Evolutionary conservation across 257 asterid species (phyloP).

Genomic region (Ophiorrhiza pumila): DNA sequence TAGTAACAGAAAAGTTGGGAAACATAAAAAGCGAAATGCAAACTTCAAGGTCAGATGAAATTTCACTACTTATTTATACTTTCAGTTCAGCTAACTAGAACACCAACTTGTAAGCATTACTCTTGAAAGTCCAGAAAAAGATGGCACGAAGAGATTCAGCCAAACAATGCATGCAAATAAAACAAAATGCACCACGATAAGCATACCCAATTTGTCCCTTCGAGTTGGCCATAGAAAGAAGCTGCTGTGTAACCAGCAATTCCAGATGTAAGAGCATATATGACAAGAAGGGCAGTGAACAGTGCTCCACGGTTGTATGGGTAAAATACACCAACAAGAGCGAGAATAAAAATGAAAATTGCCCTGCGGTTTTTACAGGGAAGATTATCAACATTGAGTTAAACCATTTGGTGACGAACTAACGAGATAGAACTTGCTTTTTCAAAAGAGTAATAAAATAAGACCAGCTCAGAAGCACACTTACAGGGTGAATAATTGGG

Average conservation of each 20-base stretch:
- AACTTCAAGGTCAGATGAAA: background rate
- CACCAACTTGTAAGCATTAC: background rate
- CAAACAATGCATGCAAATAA: background rate
- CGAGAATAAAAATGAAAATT: slow-evolving; percentile 36
- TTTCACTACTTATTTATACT: background rate
- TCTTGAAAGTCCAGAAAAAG: background rate
- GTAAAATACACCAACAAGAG: slow-evolving; percentile 50
- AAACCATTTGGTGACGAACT: background rate
- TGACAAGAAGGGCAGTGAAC: slow-evolving; percentile 43
- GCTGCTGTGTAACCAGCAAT: slow-evolving; percentile 50
- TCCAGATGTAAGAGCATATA: slow-evolving; percentile 51
- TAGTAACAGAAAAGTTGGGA: background rate
- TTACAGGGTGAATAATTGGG: slow-evolving; percentile 53
- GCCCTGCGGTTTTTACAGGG: slow-evolving; percentile 27
- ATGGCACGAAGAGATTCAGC: background rate
- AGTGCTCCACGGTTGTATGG: slow-evolving; percentile 56
- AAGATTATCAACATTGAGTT: background rate
- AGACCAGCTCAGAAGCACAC: slow-evolving; percentile 17
- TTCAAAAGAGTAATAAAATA: background rate
- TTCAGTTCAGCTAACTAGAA: background rate
- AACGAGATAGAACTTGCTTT: background rate
- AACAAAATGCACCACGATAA: background rate
- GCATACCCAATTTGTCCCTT: slow-evolving; percentile 56
- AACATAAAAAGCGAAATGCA: background rate
- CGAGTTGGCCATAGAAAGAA: slow-evolving; percentile 51